These are phyloP conservation scores for Fusarium veterinarium DNA, from an alignment of 2,329 filamentous ascomycete genomes.

Conservation along the genomic window DNA sequence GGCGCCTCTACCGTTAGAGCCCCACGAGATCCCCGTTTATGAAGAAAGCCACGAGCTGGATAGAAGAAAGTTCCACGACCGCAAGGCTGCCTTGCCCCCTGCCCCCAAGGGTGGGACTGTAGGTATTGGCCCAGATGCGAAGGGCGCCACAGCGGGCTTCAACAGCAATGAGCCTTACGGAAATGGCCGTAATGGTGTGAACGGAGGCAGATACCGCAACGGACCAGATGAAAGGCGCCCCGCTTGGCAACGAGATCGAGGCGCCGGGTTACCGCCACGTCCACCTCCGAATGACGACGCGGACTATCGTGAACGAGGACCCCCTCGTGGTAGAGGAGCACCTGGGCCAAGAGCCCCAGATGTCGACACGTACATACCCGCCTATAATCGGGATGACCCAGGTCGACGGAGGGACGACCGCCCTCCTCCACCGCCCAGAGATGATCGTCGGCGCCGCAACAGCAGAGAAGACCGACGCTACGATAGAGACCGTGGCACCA, in stretches of 20 bases:
- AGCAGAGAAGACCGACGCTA: constrained; percentile 53
- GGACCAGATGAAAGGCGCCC: constrained; percentile 61
- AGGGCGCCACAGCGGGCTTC: constrained; percentile 60
- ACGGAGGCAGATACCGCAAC: constrained; percentile 58
- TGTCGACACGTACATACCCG: constrained; percentile 64
- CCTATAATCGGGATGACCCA: constrained; percentile 54
- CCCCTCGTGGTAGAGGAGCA: constrained; percentile 48
- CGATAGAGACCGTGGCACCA: constrained; percentile 55
- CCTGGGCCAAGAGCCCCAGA: constrained; percentile 50
- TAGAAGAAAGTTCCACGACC: constrained; percentile 87
- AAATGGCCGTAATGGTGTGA: constrained; percentile 59
- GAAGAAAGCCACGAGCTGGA: constrained; percentile 98
- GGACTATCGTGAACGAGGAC: constrained; percentile 54
- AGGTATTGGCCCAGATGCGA: constrained; percentile 74
- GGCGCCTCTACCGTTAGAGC: constrained; percentile 79
- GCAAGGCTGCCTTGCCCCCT: constrained; percentile 85
- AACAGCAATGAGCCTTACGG: constrained; percentile 63
- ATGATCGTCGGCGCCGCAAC: constrained; percentile 49
- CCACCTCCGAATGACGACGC: constrained; percentile 48
- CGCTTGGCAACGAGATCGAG: constrained; percentile 66
- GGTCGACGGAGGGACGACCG: constrained; percentile 51
- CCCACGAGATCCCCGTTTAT: constrained; percentile 89
- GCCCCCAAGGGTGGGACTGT: constrained; percentile 93
- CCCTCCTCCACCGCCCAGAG: constrained; percentile 37
- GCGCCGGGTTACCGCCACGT: constrained; percentile 61